Evolutionary conservation across 148 eudicot species (phyloP).

Genomic region (Arctostaphylos glauca): DNA sequence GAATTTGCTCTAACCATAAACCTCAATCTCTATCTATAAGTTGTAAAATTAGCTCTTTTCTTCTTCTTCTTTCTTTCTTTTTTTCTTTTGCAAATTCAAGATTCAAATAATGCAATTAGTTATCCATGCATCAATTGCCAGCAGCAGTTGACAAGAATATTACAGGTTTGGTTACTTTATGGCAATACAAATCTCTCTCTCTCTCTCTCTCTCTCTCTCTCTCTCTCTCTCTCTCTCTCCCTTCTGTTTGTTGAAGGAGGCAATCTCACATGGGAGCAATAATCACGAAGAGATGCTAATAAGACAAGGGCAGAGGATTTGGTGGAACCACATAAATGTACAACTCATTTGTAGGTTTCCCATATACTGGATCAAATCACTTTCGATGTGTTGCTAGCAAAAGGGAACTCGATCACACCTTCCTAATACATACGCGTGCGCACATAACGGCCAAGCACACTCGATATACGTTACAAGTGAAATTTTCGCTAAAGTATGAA

Average conservation of each 20-base stretch:
- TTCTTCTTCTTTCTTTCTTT: too few species aligned
- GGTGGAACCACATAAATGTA: constrained; percentile 33
- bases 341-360: constrained; percentile 24
- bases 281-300: constrained; percentile 35
- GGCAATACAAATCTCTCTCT: neutral
- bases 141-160: neutral
- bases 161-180: constrained; percentile 2
- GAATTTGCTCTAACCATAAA: too few species aligned
- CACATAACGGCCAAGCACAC: too few species aligned
- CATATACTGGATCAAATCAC: neutral
- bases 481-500: too few species aligned
- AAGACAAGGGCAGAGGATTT: constrained; percentile 31
- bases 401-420: constrained; percentile 1
- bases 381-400: neutral
- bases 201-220: neutral
- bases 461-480: too few species aligned
- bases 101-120: neutral
- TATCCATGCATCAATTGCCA: neutral
- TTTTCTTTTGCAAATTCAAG: too few species aligned
- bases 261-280: constrained; percentile 58
- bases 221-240: neutral
- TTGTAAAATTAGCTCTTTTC: too few species aligned
- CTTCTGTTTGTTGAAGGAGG: constrained; percentile 19
- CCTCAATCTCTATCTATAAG: too few species aligned
- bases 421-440: neutral